Percentiles rank a stretch among this genome's conserved stretches.
Conservation (phyloP, 768 basidiomycete species). For the Boletus vinaceobasis region DNA sequence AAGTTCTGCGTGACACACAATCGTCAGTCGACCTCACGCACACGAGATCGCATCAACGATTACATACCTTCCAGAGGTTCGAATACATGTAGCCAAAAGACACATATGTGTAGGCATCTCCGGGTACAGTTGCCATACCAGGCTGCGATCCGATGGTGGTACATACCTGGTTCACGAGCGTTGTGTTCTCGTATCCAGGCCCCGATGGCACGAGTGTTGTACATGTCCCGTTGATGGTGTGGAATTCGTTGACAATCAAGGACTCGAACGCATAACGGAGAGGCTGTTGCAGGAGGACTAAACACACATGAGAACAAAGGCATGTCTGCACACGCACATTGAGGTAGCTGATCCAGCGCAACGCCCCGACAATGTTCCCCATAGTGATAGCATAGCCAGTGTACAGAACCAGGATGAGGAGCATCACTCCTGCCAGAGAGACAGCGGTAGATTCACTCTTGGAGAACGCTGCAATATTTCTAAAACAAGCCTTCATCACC, state of each 20-base stretch:
- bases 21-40: not conserved
- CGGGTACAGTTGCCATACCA: constrained; percentile 39
- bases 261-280: constrained; percentile 25
- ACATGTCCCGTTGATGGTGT: constrained; percentile 35
- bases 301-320: constrained; percentile 32
- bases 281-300: constrained; percentile 30
- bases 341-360: constrained; percentile 19
- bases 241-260: constrained; percentile 50
- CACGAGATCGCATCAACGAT: not conserved
- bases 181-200: constrained; percentile 33
- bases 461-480: constrained; percentile 56
- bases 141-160: constrained; percentile 38
- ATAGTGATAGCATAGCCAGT: constrained; percentile 39
- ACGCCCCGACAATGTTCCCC: constrained; percentile 1
- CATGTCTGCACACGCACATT: constrained; percentile 34
- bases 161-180: constrained; percentile 41
- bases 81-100: constrained; percentile 27
- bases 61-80: constrained; percentile 37
- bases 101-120: constrained; percentile 38
- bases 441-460: constrained; percentile 49
- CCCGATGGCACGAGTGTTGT: constrained; percentile 32
- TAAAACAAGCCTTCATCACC: constrained; percentile 74
- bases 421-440: constrained; percentile 29
- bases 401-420: constrained; percentile 40
- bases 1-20: constrained; percentile 25